Base-by-base conservation (phyloP, 1,139 yeast genomes). In the Debaryomycetaceae sp. region DNA sequence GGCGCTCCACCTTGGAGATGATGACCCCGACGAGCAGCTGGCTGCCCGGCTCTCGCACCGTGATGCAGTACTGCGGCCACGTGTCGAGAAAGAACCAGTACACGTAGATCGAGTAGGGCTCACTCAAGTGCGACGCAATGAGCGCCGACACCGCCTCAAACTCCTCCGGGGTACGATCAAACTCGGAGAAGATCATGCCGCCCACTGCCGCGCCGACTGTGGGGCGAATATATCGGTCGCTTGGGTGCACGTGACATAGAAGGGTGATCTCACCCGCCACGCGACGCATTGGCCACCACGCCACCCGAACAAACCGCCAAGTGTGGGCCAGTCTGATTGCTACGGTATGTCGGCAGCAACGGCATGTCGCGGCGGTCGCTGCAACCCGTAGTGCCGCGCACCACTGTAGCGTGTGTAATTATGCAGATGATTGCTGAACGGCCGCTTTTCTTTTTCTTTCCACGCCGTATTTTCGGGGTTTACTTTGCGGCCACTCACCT, bases 1-100 rank as follows among this genome's bases (percentile, higher is more conserved):
- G 97, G 4, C 73, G 65, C 43, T 83, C 94, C n/a, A 79, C 73
- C 48, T 86, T 86, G 38, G 95, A 81, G 7, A 91, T 84, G 14
- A 89, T 79, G 25, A 83, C 85, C 3, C 97, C 98, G 12, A 89
- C 69, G n/a, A 58, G 46, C 16, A 34, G 34, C 3, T 35, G 37
- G 12, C 46, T 42, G 7, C 39, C 42, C 2, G 34, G 25, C 10
- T 41, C 42, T 34, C 58, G 54, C 23, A 65, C 65, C 3, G 61
- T 51, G 36, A 58, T 61, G 41, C 72, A 65, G 42, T 65, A 66
- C 35, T 66, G 68, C 9, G 73, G 70, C 72, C 72, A 66, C 17
- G 55, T 57, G 43, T 65, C 60, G 34, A 67, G 50, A 37, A 67
- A 67, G 48, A 58, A 67, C 73, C 74, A 67, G 46, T 67, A 67